Conservation (phyloP, 1,139 yeast genomes). For the Pichia sp. region DNA sequence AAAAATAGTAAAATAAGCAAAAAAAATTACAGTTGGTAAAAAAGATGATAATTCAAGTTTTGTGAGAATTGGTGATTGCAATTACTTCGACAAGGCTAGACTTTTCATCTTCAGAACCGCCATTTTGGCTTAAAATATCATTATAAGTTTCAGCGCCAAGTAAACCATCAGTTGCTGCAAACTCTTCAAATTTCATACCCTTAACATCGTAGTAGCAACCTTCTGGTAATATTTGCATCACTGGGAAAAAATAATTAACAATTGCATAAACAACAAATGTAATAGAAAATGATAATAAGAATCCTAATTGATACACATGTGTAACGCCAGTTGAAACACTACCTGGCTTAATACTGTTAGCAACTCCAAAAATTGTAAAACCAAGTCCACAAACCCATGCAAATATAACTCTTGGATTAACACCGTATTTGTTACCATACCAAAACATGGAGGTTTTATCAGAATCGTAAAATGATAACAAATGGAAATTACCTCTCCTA, state of each 20-base stretch:
- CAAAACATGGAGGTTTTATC: slow-evolving; percentile 40
- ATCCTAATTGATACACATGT: slow-evolving; percentile 14
- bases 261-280: slow-evolving; percentile 9
- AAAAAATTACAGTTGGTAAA: no score
- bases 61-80: not conserved
- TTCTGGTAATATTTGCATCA: slow-evolving; percentile 4
- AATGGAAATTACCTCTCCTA: slow-evolving; percentile 56
- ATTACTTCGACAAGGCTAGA: slow-evolving; percentile 1
- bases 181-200: slow-evolving; percentile 12
- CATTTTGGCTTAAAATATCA: slow-evolving; percentile 1
- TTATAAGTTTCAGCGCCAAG: slow-evolving; percentile 9
- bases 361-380: slow-evolving; percentile 15
- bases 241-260: slow-evolving; percentile 11
- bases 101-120: not conserved
- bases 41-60: not conserved
- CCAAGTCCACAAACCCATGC: slow-evolving; percentile 35
- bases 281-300: slow-evolving; percentile 11
- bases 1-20: no score
- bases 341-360: slow-evolving; percentile 12
- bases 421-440: slow-evolving; percentile 53
- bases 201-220: slow-evolving; percentile 4
- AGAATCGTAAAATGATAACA: slow-evolving; percentile 54
- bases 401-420: slow-evolving; percentile 68
- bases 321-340: slow-evolving; percentile 10
- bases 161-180: slow-evolving; percentile 11